Evolutionary conservation across 2,329 filamentous ascomycete species (phyloP), one percentile per base, ranked within the genome.

Genomic region (Colletotrichum limetticola): DNA sequence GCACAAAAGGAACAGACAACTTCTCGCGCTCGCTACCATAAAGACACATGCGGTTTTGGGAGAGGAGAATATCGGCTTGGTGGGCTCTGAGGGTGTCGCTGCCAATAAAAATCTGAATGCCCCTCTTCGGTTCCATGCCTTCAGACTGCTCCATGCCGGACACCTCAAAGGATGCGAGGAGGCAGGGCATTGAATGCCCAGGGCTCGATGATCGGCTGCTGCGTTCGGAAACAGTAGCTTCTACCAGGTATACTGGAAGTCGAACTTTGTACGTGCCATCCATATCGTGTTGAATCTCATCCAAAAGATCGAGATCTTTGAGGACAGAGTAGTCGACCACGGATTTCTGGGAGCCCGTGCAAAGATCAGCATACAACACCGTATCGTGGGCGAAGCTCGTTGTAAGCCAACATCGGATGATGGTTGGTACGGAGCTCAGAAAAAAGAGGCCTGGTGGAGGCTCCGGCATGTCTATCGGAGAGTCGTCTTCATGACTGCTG

Each of bases 381-480:
- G 95, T 93, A 76, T 93, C 92, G 80, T 98, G 96, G 16, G 95
- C 96, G 83, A 97, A 98, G 78, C 94, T 92, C 46, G 92, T 93
- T 30, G 94, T 96, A 77, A 98, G 87, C 95, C 97, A 98, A 85
- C 97, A 99, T 74, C 97, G 93, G 70, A 98, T 94, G 76, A 99
- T 98, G 35, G 95, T 94, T 6, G 97, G 97, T 6, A 97, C 95
- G 7, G 95, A 93, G 14, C 96, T 95, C 19, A 98, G 87, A 65
- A 97, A 89, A 80, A 95, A 95, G 71, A 98, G 87, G 9, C 95
- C 94, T 46, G 95, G 94, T 22, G 95, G 94, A 55, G 96, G 93
- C 55, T 90, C 91, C 30, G 92, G 92, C 30, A 92, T 90, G 67
- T 94, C 91, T 63, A 93, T 82, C 12, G 94, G 91, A 37, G 93